A percentile compares a stretch with the other conserved stretches of the same genome.
phyloP scores from a whole-genome alignment of 1,284 basidiomycete species.

The Phlebopus sp. region DNA sequence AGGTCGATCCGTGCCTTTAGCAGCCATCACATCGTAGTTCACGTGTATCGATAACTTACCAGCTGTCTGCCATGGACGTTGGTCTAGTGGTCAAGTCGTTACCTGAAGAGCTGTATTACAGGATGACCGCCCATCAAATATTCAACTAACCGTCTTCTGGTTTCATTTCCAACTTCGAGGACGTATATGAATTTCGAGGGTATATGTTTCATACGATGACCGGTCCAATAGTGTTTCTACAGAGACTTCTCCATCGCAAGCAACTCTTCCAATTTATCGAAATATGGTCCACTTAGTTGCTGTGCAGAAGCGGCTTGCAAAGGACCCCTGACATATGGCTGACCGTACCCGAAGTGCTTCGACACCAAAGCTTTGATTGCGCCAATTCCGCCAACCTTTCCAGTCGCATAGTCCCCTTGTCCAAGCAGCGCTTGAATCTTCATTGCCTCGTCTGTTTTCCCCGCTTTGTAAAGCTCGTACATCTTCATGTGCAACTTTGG shows the following conservation, averaged over 20 bases:
- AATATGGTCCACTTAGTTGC: conserved; percentile 24
- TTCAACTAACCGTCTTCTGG: no score
- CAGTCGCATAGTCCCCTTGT: conserved; percentile 71
- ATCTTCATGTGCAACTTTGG: conserved; percentile 71
- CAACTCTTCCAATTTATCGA: conserved; percentile 50
- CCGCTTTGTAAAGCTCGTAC: conserved; percentile 56
- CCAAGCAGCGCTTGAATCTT: conserved; percentile 67
- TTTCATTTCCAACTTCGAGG: no score
- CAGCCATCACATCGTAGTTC: no score
- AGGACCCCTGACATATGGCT: conserved; percentile 55
- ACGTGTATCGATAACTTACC: no score
- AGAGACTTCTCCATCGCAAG: conserved; percentile 61
- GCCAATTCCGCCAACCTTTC: conserved; percentile 68
- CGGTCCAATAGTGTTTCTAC: conserved; percentile 21
- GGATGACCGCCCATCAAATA: no score
- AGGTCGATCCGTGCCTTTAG: no score
- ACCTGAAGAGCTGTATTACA: no score
- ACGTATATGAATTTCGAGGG: no score
- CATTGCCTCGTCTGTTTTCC: conserved; percentile 64
- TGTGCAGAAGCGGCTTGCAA: conserved; percentile 45
- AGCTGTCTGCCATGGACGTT: no score
- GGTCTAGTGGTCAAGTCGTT: no score
- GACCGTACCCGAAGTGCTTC: conserved; percentile 69
- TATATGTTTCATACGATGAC: no score
- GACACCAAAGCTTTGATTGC: conserved; percentile 70